These are phyloP conservation scores for Sambucus nigra DNA, from an alignment of 129 eudicot species.

Conservation along the genomic window DNA sequence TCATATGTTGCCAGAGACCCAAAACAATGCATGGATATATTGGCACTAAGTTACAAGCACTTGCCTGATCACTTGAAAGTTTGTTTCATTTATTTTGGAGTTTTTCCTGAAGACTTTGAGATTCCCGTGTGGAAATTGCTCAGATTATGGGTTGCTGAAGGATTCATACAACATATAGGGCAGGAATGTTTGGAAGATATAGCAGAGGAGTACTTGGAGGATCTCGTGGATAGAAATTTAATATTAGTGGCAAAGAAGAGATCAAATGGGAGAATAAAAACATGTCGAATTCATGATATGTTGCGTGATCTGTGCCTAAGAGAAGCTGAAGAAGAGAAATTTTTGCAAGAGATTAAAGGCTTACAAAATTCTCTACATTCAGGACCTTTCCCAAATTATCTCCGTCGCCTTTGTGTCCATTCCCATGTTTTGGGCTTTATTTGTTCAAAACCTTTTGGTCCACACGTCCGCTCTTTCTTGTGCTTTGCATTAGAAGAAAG, in stretches of 20 bases:
- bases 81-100: conserved; percentile 33
- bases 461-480: conserved; percentile 55
- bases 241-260: conserved; percentile 31
- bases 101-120: conserved; percentile 36
- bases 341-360: conserved; percentile 24
- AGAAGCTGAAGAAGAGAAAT: conserved; percentile 35
- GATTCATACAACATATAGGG: conserved; percentile 31
- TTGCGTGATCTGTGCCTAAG: conserved; percentile 36
- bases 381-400: conserved; percentile 10
- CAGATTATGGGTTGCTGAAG: conserved; percentile 47
- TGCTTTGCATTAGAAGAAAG: conserved; percentile 30
- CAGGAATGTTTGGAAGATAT: conserved; percentile 31
- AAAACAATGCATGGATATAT: conserved; percentile 33
- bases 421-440: conserved; percentile 35
- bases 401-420: conserved; percentile 46
- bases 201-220: conserved; percentile 41
- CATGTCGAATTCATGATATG: conserved; percentile 48
- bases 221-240: conserved; percentile 40
- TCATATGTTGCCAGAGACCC: conserved; percentile 31
- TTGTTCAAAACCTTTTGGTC: conserved; percentile 34
- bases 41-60: conserved; percentile 45
- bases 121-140: conserved; percentile 37
- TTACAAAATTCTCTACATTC: background rate
- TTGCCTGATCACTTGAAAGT: conserved; percentile 32
- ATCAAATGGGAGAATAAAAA: conserved; percentile 35